A percentile compares a stretch with the other conserved stretches of the same genome.
These are phyloP conservation scores for Brettanomyces sp. DNA, from an alignment of 805 yeast species.

Conservation along the genomic window DNA sequence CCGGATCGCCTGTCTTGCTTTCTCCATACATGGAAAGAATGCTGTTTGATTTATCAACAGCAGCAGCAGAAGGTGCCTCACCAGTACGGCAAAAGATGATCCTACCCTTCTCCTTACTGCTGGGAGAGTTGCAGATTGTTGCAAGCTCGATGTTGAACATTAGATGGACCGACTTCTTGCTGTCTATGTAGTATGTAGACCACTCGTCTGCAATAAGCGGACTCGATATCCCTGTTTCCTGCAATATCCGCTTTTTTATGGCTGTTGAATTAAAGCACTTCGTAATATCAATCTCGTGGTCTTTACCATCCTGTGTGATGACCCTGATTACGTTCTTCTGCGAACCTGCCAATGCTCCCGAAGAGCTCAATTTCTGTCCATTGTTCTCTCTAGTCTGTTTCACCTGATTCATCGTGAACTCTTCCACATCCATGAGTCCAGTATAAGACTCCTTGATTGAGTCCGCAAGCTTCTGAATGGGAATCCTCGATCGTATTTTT, in stretches of 20 bases:
- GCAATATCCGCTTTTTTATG: slow-evolving; percentile 45
- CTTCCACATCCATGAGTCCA: slow-evolving; percentile 11
- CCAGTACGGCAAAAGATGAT: slow-evolving; percentile 39
- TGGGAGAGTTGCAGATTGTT: slow-evolving; percentile 70
- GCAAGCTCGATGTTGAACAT: slow-evolving; percentile 74
- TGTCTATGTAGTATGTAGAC: slow-evolving; percentile 45
- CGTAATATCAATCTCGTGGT: slow-evolving; percentile 56
- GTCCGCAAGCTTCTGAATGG: slow-evolving; percentile 12
- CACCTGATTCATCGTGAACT: background rate
- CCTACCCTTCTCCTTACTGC: slow-evolving; percentile 38
- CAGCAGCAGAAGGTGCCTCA: slow-evolving; percentile 54
- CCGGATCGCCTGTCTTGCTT: slow-evolving; percentile 3
- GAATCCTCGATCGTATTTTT: slow-evolving; percentile 13
- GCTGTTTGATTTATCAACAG: slow-evolving; percentile 44
- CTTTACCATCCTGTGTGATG: slow-evolving; percentile 65
- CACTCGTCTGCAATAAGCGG: slow-evolving; percentile 35
- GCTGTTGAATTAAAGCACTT: slow-evolving; percentile 78
- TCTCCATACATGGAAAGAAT: slow-evolving; percentile 5
- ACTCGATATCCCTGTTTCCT: background rate
- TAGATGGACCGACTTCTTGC: slow-evolving; percentile 23
- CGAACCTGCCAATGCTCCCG: background rate
- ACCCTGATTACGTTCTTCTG: slow-evolving; percentile 35
- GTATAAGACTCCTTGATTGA: slow-evolving; percentile 10
- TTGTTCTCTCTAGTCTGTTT: slow-evolving; percentile 1
- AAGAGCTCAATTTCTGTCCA: background rate